phyloP scores from a whole-genome alignment of 2,329 filamentous ascomycete genomes.

The Sporothrix brasiliensis region DNA sequence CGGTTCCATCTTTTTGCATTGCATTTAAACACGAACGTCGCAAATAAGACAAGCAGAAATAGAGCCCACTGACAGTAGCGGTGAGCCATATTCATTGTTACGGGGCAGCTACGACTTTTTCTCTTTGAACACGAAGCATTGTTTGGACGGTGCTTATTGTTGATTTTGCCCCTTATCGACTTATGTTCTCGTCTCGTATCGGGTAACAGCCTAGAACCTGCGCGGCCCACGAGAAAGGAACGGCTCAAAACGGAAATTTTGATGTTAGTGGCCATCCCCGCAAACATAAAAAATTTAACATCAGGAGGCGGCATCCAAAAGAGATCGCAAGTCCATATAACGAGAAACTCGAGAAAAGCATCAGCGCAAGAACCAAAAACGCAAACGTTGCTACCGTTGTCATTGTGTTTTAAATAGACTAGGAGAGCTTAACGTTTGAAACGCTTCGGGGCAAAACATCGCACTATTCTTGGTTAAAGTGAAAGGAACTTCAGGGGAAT shows the following conservation, averaged over 20 bases:
- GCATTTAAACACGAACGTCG: background rate
- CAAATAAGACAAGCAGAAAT: background rate
- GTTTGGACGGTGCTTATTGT: background rate
- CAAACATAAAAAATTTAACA: background rate
- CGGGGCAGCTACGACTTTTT: background rate
- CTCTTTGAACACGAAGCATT: background rate
- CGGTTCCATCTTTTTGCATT: background rate
- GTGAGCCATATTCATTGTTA: background rate
- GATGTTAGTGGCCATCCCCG: background rate
- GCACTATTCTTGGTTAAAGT: too few species aligned
- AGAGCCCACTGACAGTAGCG: background rate
- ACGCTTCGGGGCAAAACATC: background rate
- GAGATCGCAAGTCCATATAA: background rate
- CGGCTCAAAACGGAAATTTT: background rate
- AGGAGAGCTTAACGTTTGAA: background rate
- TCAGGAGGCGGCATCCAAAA: background rate
- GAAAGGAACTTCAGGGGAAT: background rate
- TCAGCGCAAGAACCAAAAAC: background rate
- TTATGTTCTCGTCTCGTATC: background rate
- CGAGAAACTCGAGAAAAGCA: background rate
- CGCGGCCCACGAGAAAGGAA: background rate
- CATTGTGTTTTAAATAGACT: background rate
- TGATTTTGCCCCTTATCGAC: background rate
- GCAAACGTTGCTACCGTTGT: background rate
- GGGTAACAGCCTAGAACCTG: background rate